Evolutionary conservation across 257 asterid genomes (phyloP).

Genomic region (Solanum chiquidenum): DNA sequence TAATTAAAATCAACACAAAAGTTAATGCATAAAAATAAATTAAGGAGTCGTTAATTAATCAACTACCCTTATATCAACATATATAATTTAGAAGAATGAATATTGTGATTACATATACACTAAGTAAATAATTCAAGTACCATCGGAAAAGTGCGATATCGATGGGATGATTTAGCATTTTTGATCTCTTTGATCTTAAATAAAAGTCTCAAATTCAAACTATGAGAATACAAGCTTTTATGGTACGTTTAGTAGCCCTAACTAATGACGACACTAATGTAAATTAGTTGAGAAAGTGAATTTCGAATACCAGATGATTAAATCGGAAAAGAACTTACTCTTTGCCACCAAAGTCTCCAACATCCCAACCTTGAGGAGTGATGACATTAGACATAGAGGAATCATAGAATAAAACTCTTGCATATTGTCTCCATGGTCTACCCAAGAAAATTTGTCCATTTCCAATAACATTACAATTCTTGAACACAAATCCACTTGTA

Average conservation of each 20-base stretch:
- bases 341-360: conserved; percentile 22
- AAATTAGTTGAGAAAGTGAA: neutral
- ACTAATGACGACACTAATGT: fast-evolving
- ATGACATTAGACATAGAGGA: conserved; percentile 28
- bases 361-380: conserved; percentile 53
- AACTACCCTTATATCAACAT: no score
- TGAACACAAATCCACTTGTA: conserved; percentile 41
- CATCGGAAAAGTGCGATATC: no score
- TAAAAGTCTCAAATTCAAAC: neutral
- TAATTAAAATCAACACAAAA: neutral
- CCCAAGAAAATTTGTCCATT: conserved; percentile 34
- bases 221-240: neutral
- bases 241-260: neutral
- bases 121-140: no score
- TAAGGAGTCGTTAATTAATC: no score
- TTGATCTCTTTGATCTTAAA: neutral
- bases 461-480: conserved; percentile 37
- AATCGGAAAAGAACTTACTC: conserved; percentile 26
- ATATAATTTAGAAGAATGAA: no score
- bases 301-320: neutral
- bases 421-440: conserved; percentile 62
- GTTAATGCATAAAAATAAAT: neutral
- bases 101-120: no score
- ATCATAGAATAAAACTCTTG: conserved; percentile 50
- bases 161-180: neutral